Percentiles rank a stretch among this genome's conserved stretches.
Evolutionary conservation across 1,284 basidiomycete species (phyloP).

Genomic region (Microstroma glucosiphilum): DNA sequence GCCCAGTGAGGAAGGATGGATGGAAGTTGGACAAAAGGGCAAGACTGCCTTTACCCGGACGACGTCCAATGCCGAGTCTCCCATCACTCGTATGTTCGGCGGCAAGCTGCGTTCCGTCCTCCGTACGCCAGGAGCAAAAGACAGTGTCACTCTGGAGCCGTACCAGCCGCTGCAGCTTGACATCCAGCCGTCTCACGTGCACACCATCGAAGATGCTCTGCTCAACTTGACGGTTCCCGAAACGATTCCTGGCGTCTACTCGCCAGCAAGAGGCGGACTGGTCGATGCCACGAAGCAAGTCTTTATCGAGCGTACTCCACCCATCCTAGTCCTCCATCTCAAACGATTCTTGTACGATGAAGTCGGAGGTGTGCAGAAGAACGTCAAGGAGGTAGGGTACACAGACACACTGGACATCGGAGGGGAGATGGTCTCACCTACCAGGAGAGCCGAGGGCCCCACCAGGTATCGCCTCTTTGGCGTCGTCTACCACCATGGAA

Average conservation of each 20-base stretch:
- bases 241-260: slow-evolving; percentile 66
- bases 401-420: slow-evolving; percentile 69
- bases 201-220: slow-evolving; percentile 76
- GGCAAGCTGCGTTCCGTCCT: slow-evolving; percentile 86
- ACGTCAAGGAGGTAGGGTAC: slow-evolving; percentile 74
- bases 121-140: slow-evolving; percentile 69
- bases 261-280: slow-evolving; percentile 47
- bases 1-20: slow-evolving; percentile 59
- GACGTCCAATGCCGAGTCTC: slow-evolving; percentile 72
- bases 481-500: slow-evolving; percentile 89
- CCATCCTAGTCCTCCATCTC: slow-evolving; percentile 80
- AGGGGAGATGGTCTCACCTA: slow-evolving; percentile 31
- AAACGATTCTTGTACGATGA: slow-evolving; percentile 89
- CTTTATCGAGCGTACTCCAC: slow-evolving; percentile 76
- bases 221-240: slow-evolving; percentile 73
- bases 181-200: slow-evolving; percentile 66
- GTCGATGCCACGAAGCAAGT: slow-evolving; percentile 82
- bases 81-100: slow-evolving; percentile 85
- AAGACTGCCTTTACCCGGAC: slow-evolving; percentile 73
- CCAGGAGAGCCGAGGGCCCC: slow-evolving; percentile 47
- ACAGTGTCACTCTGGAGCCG: slow-evolving; percentile 83
- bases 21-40: slow-evolving; percentile 88
- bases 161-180: slow-evolving; percentile 85
- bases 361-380: slow-evolving; percentile 75
- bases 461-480: slow-evolving; percentile 79